A percentile compares a stretch with the other conserved stretches of the same genome.
Conservation (phyloP, 768 basidiomycete genomes). For the Hirschioporus abietinus region DNA sequence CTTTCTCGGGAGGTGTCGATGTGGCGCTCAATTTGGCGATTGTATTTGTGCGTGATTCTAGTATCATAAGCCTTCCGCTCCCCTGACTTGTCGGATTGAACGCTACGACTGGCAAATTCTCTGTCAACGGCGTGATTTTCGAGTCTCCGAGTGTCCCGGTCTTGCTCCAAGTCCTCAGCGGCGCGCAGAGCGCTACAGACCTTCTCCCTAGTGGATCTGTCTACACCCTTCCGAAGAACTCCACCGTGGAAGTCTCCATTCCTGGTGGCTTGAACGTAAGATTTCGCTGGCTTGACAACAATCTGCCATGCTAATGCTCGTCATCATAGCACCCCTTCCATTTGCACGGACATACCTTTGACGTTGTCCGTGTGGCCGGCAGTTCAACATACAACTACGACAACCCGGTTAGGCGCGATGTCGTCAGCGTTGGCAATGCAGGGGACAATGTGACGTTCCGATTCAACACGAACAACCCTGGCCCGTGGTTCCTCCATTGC, state of each 20-base stretch:
- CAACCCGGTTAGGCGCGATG: slow-evolving; percentile 4
- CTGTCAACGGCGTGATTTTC: slow-evolving; percentile 3
- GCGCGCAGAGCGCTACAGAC: slow-evolving; percentile 5
- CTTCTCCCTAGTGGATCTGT: slow-evolving; percentile 10
- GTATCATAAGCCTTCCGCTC: not conserved
- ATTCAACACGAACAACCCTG: slow-evolving; percentile 7
- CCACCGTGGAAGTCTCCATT: slow-evolving; percentile 9
- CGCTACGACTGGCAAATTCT: not conserved
- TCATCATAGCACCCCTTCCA: slow-evolving; percentile 8
- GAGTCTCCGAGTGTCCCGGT: slow-evolving; percentile 4
- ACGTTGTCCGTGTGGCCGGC: not conserved
- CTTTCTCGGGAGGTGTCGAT: slow-evolving; percentile 35
- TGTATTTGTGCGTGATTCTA: not conserved
- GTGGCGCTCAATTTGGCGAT: slow-evolving; percentile 28
- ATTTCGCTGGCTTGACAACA: not conserved
- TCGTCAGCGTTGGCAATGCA: slow-evolving; percentile 5
- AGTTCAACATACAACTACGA: slow-evolving; percentile 3
- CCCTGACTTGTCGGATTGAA: not conserved
- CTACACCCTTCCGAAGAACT: slow-evolving; percentile 3
- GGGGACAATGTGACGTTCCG: slow-evolving; percentile 11
- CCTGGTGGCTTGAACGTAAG: slow-evolving; percentile 11
- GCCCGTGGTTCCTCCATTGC: slow-evolving; percentile 52
- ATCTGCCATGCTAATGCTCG: not conserved
- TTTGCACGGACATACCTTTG: slow-evolving; percentile 9
- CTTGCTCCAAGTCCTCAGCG: slow-evolving; percentile 11